A percentile compares a stretch with the other conserved stretches of the same genome.
These are phyloP conservation scores for Trifolium dubium DNA, from an alignment of 306 rosid genomes.

Conservation along the genomic window DNA sequence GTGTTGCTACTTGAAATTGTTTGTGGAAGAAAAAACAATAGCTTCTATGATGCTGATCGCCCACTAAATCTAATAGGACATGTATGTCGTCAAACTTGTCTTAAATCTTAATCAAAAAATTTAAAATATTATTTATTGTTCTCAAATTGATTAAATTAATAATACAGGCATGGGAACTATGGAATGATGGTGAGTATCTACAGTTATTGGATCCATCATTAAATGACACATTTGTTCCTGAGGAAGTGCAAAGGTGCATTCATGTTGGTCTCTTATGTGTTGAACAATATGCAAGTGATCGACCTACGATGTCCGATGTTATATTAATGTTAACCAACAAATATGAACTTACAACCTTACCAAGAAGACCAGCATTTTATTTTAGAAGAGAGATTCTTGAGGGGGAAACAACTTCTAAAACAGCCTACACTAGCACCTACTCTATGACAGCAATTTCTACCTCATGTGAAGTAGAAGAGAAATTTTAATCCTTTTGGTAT, in stretches of 20 bases:
- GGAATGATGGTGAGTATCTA: slow-evolving; percentile 3
- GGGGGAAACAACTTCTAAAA: neutral
- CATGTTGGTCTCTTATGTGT: slow-evolving; percentile 36
- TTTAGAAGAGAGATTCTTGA: neutral
- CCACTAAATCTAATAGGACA: slow-evolving; percentile 1
- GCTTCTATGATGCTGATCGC: neutral
- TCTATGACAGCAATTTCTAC: neutral
- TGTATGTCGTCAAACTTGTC: neutral
- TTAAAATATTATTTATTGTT: neutral
- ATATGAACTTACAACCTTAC: neutral
- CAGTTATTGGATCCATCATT: slow-evolving; percentile 24
- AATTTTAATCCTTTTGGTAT: too few species aligned
- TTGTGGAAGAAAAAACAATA: slow-evolving; percentile 28
- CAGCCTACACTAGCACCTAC: neutral
- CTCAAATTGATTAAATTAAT: neutral
- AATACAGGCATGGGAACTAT: slow-evolving; percentile 37
- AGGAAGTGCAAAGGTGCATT: slow-evolving; percentile 38
- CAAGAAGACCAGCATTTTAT: slow-evolving; percentile 39
- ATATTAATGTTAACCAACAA: slow-evolving; percentile 34
- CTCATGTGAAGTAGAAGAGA: neutral
- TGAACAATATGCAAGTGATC: slow-evolving; percentile 22
- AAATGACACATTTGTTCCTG: neutral
- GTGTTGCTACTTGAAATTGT: slow-evolving; percentile 41
- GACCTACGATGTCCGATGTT: slow-evolving; percentile 33
- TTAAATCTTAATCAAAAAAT: too few species aligned